These are phyloP conservation scores for Cordyceps cicadae DNA, from an alignment of 2,329 filamentous ascomycete species.

Conservation along the genomic window DNA sequence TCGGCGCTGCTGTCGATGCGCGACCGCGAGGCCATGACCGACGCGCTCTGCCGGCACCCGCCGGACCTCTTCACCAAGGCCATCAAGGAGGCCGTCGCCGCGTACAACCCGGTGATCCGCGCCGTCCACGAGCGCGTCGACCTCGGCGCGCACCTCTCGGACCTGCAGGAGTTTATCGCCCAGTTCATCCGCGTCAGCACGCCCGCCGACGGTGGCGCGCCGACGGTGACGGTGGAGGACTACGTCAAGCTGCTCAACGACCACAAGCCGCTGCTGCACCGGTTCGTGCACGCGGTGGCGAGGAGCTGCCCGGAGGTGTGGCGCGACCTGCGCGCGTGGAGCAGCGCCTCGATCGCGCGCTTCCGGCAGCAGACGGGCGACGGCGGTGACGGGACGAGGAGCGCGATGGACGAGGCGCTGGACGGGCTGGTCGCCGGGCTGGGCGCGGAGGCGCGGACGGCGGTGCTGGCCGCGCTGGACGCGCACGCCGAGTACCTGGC, in stretches of 20 bases:
- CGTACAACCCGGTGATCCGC: constrained; percentile 69
- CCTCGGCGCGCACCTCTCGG: constrained; percentile 58
- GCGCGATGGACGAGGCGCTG: constrained; percentile 33
- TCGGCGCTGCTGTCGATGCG: constrained; percentile 61
- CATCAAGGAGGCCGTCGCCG: constrained; percentile 54
- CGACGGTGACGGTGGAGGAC: constrained; percentile 51
- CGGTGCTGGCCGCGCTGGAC: constrained; percentile 46
- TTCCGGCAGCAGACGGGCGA: constrained; percentile 38
- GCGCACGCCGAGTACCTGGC: constrained; percentile 53
- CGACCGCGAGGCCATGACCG: constrained; percentile 64
- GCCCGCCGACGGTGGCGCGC: constrained; percentile 24
- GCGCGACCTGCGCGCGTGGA: constrained; percentile 53
- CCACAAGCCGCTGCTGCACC: constrained; percentile 56
- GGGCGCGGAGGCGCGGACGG: constrained; percentile 33
- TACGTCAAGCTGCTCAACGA: constrained; percentile 59
- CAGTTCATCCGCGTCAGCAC: constrained; percentile 59
- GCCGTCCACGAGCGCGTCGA: constrained; percentile 63
- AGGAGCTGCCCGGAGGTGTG: constrained; percentile 60
- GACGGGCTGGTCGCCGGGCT: constrained; percentile 38
- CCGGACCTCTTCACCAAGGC: constrained; percentile 67
- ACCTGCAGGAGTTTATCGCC: constrained; percentile 59
- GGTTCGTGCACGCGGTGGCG: constrained; percentile 62
- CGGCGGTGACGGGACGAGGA: constrained; percentile 13
- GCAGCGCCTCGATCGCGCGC: constrained; percentile 45
- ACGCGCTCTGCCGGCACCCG: constrained; percentile 56